Evolutionary conservation across 2,329 filamentous ascomycete genomes (phyloP).

Genomic region (Alternaria arborescens): DNA sequence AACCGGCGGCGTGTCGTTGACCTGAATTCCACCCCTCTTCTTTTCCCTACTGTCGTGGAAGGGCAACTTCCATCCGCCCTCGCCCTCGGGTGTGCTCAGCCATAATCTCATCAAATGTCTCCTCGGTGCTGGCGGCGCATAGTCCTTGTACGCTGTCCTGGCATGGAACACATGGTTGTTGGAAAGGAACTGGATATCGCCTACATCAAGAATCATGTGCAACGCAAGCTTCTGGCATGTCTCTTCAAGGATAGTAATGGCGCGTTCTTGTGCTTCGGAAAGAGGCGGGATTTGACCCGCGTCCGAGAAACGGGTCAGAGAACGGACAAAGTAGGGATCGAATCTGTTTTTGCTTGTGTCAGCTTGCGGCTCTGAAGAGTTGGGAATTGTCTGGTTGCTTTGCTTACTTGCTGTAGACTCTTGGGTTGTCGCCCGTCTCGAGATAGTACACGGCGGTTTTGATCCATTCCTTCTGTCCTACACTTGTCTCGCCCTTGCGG

Average conservation of each 20-base stretch:
- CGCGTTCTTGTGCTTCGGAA: constrained; percentile 72
- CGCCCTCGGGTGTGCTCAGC: constrained; percentile 80
- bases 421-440: constrained; percentile 70
- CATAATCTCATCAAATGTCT: constrained; percentile 85
- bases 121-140: constrained; percentile 71
- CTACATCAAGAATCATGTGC: constrained; percentile 86
- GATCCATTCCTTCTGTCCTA: constrained; percentile 78
- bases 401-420: constrained; percentile 76
- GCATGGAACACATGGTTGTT: constrained; percentile 85
- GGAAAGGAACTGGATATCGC: constrained; percentile 86
- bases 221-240: constrained; percentile 76
- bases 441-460: constrained; percentile 77
- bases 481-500: constrained; percentile 82
- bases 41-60: constrained; percentile 83
- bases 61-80: constrained; percentile 86
- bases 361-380: constrained; percentile 1
- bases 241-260: constrained; percentile 74
- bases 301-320: constrained; percentile 77
- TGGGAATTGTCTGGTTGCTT: background rate
- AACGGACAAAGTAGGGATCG: constrained; percentile 88
- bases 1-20: constrained; percentile 78
- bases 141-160: constrained; percentile 79
- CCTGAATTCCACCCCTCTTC: constrained; percentile 89
- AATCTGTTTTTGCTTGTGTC: constrained; percentile 57
- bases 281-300: constrained; percentile 76